Evolutionary conservation across 1,284 basidiomycete species (phyloP).

Genomic region (Marasmius sp.): DNA sequence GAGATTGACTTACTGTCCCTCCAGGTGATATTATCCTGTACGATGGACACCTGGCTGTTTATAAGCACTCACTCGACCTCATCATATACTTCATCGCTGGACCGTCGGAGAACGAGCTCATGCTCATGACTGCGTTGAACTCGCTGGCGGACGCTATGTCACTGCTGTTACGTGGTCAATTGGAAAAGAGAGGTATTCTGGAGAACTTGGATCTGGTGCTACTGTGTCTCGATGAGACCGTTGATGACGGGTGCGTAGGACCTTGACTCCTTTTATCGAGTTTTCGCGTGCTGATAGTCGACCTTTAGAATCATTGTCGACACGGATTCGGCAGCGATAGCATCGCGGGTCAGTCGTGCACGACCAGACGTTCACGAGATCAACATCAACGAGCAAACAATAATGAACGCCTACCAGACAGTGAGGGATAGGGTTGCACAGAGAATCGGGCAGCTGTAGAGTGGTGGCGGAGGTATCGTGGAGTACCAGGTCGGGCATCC

Average conservation of each 20-base stretch:
- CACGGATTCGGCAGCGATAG: conserved; percentile 94
- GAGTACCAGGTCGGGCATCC: no score
- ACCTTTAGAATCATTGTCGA: conserved; percentile 90
- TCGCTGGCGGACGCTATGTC: conserved; percentile 88
- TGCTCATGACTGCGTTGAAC: conserved; percentile 84
- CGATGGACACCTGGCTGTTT: conserved; percentile 89
- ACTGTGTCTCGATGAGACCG: conserved; percentile 93
- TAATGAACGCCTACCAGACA: conserved; percentile 89
- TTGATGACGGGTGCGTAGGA: conserved; percentile 91
- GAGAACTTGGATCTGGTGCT: conserved; percentile 95
- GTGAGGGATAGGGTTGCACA: conserved; percentile 73
- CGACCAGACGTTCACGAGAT: conserved; percentile 94
- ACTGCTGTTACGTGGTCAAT: conserved; percentile 85
- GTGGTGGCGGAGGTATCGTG: neutral
- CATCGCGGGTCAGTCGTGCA: conserved; percentile 91
- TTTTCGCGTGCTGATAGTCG: conserved; percentile 2
- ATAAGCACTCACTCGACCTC: conserved; percentile 93
- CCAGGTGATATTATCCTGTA: conserved; percentile 94
- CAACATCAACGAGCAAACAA: conserved; percentile 97
- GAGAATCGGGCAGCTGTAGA: conserved; percentile 54
- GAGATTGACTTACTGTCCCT: neutral
- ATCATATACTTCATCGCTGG: conserved; percentile 94
- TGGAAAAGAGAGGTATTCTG: conserved; percentile 93
- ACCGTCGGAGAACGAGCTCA: conserved; percentile 92
- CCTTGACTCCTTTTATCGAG: neutral